These are phyloP conservation scores for Zymoseptoria pseudotritici DNA, from an alignment of 2,329 filamentous ascomycete species.

Conservation along the genomic window DNA sequence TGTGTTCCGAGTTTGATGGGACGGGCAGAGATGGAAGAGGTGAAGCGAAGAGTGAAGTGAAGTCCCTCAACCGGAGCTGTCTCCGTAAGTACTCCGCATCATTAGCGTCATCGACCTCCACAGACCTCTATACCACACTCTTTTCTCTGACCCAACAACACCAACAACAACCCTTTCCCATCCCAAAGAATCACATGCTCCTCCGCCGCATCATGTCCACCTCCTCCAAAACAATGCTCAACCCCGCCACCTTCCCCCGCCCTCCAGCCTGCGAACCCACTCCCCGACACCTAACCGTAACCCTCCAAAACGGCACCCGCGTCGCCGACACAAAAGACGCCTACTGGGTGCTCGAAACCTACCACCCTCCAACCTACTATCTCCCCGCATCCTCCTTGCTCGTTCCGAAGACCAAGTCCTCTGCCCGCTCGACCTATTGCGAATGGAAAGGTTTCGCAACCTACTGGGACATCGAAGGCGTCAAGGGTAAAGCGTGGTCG, in stretches of 20 bases:
- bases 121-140: neutral
- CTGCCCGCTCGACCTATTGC: slow-evolving; percentile 42
- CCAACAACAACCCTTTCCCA: neutral
- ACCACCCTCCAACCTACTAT: slow-evolving; percentile 58
- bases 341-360: slow-evolving; percentile 57
- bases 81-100: neutral
- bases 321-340: slow-evolving; percentile 53
- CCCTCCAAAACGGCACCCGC: slow-evolving; percentile 44
- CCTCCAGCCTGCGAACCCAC: slow-evolving; percentile 51
- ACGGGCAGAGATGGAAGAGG: too few species aligned
- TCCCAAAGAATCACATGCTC: neutral
- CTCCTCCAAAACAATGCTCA: slow-evolving; percentile 35
- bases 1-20: too few species aligned
- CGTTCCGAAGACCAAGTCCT: slow-evolving; percentile 41
- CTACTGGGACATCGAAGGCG: slow-evolving; percentile 34
- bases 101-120: neutral
- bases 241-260: slow-evolving; percentile 52
- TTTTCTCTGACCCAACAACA: neutral
- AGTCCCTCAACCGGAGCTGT: neutral
- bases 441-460: slow-evolving; percentile 57
- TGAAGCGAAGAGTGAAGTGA: neutral
- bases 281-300: slow-evolving; percentile 47
- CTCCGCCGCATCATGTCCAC: slow-evolving; percentile 17
- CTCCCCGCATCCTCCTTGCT: slow-evolving; percentile 47
- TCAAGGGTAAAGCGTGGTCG: slow-evolving; percentile 51